phyloP scores from a whole-genome alignment of 768 basidiomycete species.

The Russula abietina region DNA sequence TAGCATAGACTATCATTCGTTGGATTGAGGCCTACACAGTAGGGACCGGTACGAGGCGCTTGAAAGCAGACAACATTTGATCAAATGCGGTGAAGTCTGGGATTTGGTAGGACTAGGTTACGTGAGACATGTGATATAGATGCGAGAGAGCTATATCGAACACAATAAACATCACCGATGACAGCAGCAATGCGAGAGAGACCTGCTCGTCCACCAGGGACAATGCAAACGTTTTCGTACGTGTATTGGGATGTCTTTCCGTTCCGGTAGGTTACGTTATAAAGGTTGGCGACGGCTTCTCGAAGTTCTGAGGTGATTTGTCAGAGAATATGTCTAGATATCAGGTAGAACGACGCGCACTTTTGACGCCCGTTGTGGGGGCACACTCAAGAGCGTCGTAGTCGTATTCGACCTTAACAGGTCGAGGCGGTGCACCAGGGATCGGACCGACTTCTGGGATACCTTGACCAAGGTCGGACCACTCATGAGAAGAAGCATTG shows the following conservation, averaged over 20 bases:
- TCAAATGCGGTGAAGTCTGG: constrained; percentile 91
- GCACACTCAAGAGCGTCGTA: constrained; percentile 81
- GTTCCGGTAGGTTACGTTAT: constrained; percentile 82
- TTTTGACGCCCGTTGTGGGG: constrained; percentile 87
- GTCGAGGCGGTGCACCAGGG: constrained; percentile 65
- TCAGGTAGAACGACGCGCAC: constrained; percentile 32
- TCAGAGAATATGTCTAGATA: not conserved
- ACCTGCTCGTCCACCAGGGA: constrained; percentile 88
- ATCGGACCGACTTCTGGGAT: constrained; percentile 86
- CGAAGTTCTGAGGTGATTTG: constrained; percentile 53
- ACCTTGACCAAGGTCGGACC: constrained; percentile 89
- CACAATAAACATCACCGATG: constrained; percentile 82
- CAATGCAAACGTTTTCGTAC: constrained; percentile 89
- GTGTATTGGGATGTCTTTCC: constrained; percentile 83
- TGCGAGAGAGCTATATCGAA: constrained; percentile 29
- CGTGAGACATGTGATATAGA: constrained; percentile 12
- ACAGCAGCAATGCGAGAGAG: constrained; percentile 89
- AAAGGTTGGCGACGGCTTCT: constrained; percentile 83
- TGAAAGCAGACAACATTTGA: constrained; percentile 80
- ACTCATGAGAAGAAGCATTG: constrained; percentile 69
- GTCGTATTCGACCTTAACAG: constrained; percentile 57
- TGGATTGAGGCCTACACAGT: constrained; percentile 54
- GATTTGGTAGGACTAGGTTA: constrained; percentile 70
- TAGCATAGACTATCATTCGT: not conserved
- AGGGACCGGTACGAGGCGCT: constrained; percentile 83